Percentiles rank a stretch among this genome's conserved stretches.
These are phyloP conservation scores for Volvox reticuliferus DNA, from an alignment of 139 green algal genomes.

Conservation along the genomic window DNA sequence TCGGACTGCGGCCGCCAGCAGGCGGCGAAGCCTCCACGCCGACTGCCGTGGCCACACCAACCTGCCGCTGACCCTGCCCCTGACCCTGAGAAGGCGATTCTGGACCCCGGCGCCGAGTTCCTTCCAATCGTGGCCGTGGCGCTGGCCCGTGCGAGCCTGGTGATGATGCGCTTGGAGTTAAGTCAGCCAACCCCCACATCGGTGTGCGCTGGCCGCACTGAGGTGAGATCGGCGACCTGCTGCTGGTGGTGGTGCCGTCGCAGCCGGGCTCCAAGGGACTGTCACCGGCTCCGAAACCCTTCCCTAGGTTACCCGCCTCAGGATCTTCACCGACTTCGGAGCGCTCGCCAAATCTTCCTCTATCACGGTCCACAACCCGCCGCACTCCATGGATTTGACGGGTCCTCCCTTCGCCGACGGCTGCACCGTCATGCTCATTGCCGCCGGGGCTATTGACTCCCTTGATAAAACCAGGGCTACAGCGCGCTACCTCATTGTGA, in stretches of 20 bases:
- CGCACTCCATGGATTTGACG: no score
- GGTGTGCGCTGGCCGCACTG: conserved; percentile 14
- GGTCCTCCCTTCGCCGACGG: background rate
- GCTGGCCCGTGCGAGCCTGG: background rate
- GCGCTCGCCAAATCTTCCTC: no score
- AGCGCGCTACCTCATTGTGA: no score
- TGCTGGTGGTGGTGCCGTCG: background rate
- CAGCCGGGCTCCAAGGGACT: background rate
- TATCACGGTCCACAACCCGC: no score
- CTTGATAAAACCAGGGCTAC: no score
- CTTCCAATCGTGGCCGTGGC: background rate
- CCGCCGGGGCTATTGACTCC: background rate
- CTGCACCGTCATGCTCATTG: background rate
- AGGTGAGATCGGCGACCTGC: background rate
- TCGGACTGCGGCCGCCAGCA: no score
- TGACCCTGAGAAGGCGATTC: no score
- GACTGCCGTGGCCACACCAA: background rate
- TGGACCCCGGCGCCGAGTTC: background rate
- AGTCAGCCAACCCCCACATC: background rate
- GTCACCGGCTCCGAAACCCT: background rate
- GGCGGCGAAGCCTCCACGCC: no score
- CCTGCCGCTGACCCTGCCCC: no score
- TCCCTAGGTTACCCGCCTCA: background rate
- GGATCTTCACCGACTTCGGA: background rate
- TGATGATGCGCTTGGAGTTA: background rate